Base-by-base conservation (phyloP, 78 protist species). In the Emiliania huxleyi region DNA sequence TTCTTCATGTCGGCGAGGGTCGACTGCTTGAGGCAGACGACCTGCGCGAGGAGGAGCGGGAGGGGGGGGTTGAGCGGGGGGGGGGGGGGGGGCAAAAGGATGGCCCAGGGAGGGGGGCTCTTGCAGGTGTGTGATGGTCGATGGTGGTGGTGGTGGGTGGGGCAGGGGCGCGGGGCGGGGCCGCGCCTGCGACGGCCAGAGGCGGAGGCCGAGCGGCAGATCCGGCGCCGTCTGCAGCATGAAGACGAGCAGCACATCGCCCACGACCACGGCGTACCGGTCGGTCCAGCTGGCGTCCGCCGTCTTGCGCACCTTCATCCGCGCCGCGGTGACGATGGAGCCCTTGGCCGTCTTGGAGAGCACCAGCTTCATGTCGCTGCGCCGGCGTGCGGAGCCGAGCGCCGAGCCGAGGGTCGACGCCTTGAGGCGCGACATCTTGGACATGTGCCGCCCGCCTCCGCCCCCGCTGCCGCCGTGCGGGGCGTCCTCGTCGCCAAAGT, bases 191-290 rank as follows among this genome's bases (percentile, higher is more conserved):
- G 25, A 2, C 11, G 85, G 85, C 85, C 85, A 77, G 19, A 77
- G 85, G 48, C 85, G 85, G 29, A 77, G 85, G 23, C 48, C 48
- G 48, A 77, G 85, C 42, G 85, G 85, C 49, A 77, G 44, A 8
- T 77, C 85, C 1, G 85, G 85, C 85, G 37, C 46, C 1, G n/a
- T 4, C 25, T 45, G 23, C 48, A 77, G 46, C 44, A 40, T 77
- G 85, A 77, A 77, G 85, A 40, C 4, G 48, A 77, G 46, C 15
- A 77, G 46, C 48, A 40, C 85, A 33, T 77, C 85, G 85, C 85
- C 85, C 35, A 77, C 85, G 44, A 77, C 35, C 33, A 77, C 35
- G 2, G 26, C 46, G 29, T 22, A 77, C 40, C 81, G 81, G n/a
- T 71, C 81, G 40, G 5, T 4, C 35, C 42, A 35, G 29, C 29